phyloP scores from a whole-genome alignment of 2,329 filamentous ascomycete species.

The Botrytis cinerea region DNA sequence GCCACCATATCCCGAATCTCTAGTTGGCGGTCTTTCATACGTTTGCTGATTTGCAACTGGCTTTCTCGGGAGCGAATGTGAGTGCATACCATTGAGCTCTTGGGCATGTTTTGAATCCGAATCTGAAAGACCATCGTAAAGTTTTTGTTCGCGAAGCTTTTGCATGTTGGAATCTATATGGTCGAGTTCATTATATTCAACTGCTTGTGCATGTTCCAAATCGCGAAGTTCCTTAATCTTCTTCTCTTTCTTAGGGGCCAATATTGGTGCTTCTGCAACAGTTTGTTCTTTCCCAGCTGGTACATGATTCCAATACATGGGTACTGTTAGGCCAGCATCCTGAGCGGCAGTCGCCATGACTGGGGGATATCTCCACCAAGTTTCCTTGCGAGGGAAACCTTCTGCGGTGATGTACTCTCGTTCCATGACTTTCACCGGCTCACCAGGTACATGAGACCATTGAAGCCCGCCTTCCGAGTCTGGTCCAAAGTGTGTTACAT shows the following conservation, averaged over 20 bases:
- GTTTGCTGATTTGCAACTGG: not conserved
- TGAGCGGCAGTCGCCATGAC: constrained; percentile 30
- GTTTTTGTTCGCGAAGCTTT: constrained; percentile 11
- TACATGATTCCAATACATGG: constrained; percentile 27
- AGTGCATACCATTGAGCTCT: not conserved
- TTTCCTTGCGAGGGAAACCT: constrained; percentile 35
- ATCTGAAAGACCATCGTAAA: not conserved
- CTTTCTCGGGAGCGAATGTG: not conserved
- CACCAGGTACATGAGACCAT: constrained; percentile 22
- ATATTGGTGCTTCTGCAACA: not conserved
- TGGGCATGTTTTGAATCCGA: constrained; percentile 6
- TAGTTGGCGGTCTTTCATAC: constrained; percentile 4
- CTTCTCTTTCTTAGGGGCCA: not conserved
- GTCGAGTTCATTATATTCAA: constrained; percentile 6
- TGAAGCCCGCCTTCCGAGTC: not conserved
- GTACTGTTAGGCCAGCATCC: constrained; percentile 26
- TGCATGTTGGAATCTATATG: not conserved
- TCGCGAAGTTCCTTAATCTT: constrained; percentile 19
- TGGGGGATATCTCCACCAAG: constrained; percentile 38
- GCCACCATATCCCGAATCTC: not conserved
- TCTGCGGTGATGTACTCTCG: constrained; percentile 34
- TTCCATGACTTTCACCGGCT: constrained; percentile 35
- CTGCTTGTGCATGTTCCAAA: constrained; percentile 8
- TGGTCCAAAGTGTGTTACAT: constrained; percentile 9
- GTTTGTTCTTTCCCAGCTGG: not conserved